Evolutionary conservation across 345 rosid species (phyloP).

Genomic region (Passiflora organensis): DNA sequence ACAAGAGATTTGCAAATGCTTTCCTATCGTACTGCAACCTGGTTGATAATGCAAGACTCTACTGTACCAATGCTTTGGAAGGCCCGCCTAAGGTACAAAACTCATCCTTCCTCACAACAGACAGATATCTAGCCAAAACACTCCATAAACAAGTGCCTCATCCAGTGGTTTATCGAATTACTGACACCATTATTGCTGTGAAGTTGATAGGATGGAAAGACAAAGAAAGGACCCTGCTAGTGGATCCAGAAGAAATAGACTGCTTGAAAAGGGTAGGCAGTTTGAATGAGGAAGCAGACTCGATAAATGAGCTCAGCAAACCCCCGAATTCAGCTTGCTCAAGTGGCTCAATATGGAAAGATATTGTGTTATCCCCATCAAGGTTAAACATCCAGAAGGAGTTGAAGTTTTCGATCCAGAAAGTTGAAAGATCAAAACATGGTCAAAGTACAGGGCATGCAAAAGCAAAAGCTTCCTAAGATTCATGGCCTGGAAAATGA

Average conservation of each 20-base stretch:
- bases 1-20: constrained; percentile 78
- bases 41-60: constrained; percentile 81
- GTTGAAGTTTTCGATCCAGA: constrained; percentile 57
- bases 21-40: constrained; percentile 61
- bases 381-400: constrained; percentile 73
- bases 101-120: constrained; percentile 5
- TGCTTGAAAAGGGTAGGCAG: constrained; percentile 56
- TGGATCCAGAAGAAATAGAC: constrained; percentile 80
- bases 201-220: constrained; percentile 98
- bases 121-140: background rate
- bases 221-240: constrained; percentile 70
- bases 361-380: constrained; percentile 84
- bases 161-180: background rate
- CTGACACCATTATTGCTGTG: constrained; percentile 28
- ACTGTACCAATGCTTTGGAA: constrained; percentile 67
- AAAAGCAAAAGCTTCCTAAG: constrained; percentile 14
- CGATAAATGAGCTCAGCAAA: constrained; percentile 65
- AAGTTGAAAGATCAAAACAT: constrained; percentile 42
- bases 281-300: constrained; percentile 74
- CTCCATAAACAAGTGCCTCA: background rate
- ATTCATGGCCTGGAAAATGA: constrained; percentile 4
- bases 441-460: background rate
- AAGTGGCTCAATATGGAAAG: constrained; percentile 90
- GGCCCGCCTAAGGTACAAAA: constrained; percentile 65
- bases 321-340: constrained; percentile 61